A percentile compares a stretch with the other conserved stretches of the same genome.
These are phyloP conservation scores for Jimgerdemannia flammicorona DNA, from an alignment of 192 early-diverging fungal genomes.

Conservation along the genomic window DNA sequence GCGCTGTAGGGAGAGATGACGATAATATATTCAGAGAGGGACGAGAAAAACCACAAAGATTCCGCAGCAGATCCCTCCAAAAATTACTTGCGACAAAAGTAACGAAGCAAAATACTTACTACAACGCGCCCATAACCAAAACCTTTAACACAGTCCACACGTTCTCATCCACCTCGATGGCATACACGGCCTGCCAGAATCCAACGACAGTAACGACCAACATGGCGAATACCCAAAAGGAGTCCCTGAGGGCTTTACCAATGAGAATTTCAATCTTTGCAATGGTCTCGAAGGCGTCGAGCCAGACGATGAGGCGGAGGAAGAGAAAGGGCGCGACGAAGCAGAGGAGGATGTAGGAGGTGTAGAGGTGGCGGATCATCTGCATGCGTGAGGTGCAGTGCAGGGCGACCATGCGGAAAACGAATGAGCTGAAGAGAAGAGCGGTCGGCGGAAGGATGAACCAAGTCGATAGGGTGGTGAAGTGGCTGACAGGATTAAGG, in stretches of 20 bases:
- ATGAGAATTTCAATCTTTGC: constrained; percentile 5
- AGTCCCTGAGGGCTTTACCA: constrained; percentile 9
- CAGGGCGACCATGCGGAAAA: neutral
- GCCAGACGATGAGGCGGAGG: neutral
- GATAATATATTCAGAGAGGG: neutral
- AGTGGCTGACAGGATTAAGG: neutral
- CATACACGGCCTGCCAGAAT: constrained; percentile 25
- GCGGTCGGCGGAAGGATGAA: neutral
- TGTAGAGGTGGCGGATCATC: neutral
- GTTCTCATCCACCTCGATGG: constrained; percentile 20
- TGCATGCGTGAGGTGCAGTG: neutral
- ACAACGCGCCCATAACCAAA: constrained; percentile 29
- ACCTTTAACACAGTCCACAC: constrained; percentile 12
- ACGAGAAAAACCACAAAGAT: too few relatives aligned
- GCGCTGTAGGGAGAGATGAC: constrained; percentile 10
- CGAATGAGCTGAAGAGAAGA: neutral
- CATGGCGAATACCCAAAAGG: constrained; percentile 13
- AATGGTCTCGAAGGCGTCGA: constrained; percentile 1
- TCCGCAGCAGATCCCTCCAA: too few relatives aligned
- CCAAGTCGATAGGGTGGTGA: neutral
- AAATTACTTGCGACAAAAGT: neutral
- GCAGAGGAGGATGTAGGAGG: neutral
- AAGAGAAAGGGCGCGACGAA: neutral
- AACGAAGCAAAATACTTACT: constrained; percentile 18
- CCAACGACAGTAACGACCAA: constrained; percentile 9